Conservation (phyloP, 257 asterid genomes). For the Scutellaria baicalensis region DNA sequence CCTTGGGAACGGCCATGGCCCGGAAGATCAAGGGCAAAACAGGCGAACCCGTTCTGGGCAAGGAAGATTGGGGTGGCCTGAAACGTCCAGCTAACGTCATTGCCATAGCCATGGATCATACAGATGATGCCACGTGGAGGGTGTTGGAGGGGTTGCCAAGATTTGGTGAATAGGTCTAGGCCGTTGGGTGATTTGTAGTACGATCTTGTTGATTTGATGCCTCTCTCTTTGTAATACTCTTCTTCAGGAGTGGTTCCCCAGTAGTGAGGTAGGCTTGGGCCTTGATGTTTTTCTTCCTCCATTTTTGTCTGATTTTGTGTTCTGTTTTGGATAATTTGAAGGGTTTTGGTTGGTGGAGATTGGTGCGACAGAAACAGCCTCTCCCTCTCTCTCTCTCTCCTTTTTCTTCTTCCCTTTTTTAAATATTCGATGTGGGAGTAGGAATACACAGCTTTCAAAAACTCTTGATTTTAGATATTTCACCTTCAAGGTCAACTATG, state of each 20-base stretch:
- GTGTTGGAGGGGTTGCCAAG: conserved; percentile 52
- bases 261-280: conserved; percentile 31
- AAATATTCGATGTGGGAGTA: not conserved
- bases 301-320: not conserved
- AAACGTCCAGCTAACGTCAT: conserved; percentile 88
- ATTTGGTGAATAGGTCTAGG: conserved; percentile 61
- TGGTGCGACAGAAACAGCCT: not conserved
- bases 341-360: conserved; percentile 23
- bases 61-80: conserved; percentile 80
- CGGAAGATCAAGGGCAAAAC: conserved; percentile 81
- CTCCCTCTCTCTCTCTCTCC: not conserved
- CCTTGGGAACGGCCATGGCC: conserved; percentile 94
- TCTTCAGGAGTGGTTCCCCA: conserved; percentile 73
- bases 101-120: conserved; percentile 91
- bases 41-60: conserved; percentile 69
- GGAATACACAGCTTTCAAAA: not conserved
- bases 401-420: no score
- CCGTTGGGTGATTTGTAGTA: conserved; percentile 60
- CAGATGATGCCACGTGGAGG: conserved; percentile 66
- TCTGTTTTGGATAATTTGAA: not conserved
- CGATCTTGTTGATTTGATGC: conserved; percentile 53
- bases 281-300: conserved; percentile 27
- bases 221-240: conserved; percentile 48
- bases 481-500: conserved; percentile 1
- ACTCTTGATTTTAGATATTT: not conserved